These are phyloP conservation scores for Scolecobasidium constrictum DNA, from an alignment of 2,329 filamentous ascomycete genomes.

Conservation along the genomic window DNA sequence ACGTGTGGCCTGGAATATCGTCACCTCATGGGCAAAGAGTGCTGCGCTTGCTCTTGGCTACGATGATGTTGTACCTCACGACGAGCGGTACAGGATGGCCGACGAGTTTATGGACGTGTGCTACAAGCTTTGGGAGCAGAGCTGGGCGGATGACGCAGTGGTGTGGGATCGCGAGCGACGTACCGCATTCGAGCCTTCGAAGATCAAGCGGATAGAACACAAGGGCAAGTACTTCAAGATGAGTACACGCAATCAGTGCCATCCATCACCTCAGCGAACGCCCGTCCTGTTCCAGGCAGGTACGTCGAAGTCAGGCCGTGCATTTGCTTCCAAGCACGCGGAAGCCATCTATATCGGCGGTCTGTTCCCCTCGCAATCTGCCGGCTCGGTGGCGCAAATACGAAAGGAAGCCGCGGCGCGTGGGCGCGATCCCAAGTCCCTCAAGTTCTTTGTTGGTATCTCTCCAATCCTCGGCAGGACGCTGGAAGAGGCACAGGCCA, in stretches of 20 bases:
- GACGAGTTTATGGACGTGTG: slow-evolving; percentile 7
- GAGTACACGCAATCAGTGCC: slow-evolving; percentile 35
- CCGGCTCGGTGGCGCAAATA: slow-evolving; percentile 31
- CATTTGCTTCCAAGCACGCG: slow-evolving; percentile 33
- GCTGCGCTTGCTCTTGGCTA: slow-evolving; percentile 2
- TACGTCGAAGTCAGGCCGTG: slow-evolving; percentile 33
- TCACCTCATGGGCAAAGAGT: slow-evolving; percentile 3
- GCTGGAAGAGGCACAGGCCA: slow-evolving; percentile 31
- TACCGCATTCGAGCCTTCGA: slow-evolving; percentile 1
- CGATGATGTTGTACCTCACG: slow-evolving; percentile 8
- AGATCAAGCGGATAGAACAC: slow-evolving; percentile 4
- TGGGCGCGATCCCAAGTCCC: slow-evolving; percentile 27
- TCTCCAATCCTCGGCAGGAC: slow-evolving; percentile 34
- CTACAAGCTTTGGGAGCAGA: slow-evolving; percentile 6
- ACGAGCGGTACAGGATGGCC: slow-evolving; percentile 5
- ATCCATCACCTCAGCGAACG: slow-evolving; percentile 46
- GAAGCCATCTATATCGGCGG: slow-evolving; percentile 38
- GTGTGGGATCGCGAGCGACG: slow-evolving; percentile 2
- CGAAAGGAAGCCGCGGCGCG: slow-evolving; percentile 25
- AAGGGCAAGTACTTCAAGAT: slow-evolving; percentile 30
- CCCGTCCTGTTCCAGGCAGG: slow-evolving; percentile 45
- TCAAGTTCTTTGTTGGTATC: slow-evolving; percentile 35
- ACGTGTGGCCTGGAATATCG: slow-evolving; percentile 6
- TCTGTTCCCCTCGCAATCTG: slow-evolving; percentile 30
- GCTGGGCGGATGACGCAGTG: slow-evolving; percentile 6